phyloP scores from a whole-genome alignment of 805 yeast species.

The Schwanniomyces yamadae region DNA sequence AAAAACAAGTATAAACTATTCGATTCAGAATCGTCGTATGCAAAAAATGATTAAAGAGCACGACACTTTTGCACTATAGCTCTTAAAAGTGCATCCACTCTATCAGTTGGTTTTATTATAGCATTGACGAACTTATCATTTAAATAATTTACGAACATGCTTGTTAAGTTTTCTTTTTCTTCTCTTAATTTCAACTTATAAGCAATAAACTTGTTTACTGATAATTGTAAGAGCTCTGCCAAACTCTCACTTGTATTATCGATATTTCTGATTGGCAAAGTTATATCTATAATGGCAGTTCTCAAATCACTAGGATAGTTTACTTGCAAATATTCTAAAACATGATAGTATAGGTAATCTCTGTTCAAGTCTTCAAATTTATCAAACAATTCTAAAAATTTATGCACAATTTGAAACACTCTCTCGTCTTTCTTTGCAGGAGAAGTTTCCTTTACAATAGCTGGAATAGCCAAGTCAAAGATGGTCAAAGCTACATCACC shows the following conservation, averaged over 20 bases:
- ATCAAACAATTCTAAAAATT: slow-evolving; percentile 61
- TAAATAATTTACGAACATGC: slow-evolving; percentile 23
- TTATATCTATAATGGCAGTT: slow-evolving; percentile 53
- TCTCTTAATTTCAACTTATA: slow-evolving; percentile 45
- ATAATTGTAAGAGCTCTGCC: slow-evolving; percentile 60
- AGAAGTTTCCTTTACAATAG: slow-evolving; percentile 23
- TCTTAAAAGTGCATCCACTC: slow-evolving; percentile 30
- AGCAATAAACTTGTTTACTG: slow-evolving; percentile 70
- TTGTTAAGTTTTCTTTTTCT: slow-evolving; percentile 32
- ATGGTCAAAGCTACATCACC: slow-evolving; percentile 48
- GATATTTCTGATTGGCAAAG: slow-evolving; percentile 63
- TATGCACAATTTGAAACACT: slow-evolving; percentile 36
- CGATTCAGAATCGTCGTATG: slow-evolving; percentile 23
- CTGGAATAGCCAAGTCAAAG: slow-evolving; percentile 36
- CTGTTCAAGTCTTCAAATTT: slow-evolving; percentile 69
- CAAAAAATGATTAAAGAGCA: slow-evolving; percentile 20
- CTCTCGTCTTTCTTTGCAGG: slow-evolving; percentile 30
- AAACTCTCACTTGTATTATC: slow-evolving; percentile 40
- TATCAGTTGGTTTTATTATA: slow-evolving; percentile 19
- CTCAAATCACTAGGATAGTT: slow-evolving; percentile 40
- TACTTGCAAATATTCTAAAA: slow-evolving; percentile 51
- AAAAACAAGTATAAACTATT: slow-evolving; percentile 16
- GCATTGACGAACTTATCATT: slow-evolving; percentile 24
- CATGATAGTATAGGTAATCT: slow-evolving; percentile 62
- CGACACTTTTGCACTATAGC: slow-evolving; percentile 42